Conservation (phyloP, 495 filamentous ascomycete species). For the Oidiodendron maius region DNA sequence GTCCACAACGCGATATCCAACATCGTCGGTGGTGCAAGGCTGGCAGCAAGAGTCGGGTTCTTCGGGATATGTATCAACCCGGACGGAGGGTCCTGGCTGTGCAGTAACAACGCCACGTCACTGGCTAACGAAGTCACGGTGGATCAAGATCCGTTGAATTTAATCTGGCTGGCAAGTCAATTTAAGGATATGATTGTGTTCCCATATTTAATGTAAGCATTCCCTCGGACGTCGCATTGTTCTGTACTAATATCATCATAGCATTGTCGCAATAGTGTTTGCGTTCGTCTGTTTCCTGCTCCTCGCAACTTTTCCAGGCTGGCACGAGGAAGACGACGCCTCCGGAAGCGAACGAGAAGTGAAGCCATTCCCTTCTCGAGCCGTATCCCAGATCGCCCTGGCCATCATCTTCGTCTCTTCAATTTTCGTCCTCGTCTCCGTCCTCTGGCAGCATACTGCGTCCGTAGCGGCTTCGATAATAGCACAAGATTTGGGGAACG, state of each 20-base stretch:
- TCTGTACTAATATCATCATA: conserved; percentile 23
- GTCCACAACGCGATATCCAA: conserved; percentile 69
- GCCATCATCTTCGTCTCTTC: conserved; percentile 75
- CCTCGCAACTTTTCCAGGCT: conserved; percentile 75
- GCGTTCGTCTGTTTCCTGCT: conserved; percentile 71
- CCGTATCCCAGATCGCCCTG: conserved; percentile 68
- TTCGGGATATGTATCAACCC: conserved; percentile 70
- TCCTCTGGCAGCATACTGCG: conserved; percentile 81
- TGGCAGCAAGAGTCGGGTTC: conserved; percentile 68
- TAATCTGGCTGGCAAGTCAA: conserved; percentile 73
- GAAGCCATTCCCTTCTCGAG: conserved; percentile 72
- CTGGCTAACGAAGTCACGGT: conserved; percentile 62
- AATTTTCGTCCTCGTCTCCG: conserved; percentile 72
- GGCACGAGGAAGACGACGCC: conserved; percentile 67
- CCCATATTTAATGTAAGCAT: conserved; percentile 62
- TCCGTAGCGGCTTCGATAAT: conserved; percentile 90
- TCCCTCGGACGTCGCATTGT: background rate
- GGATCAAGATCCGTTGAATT: conserved; percentile 72
- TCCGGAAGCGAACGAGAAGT: conserved; percentile 62
- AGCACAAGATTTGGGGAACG: conserved; percentile 92
- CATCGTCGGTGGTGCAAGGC: conserved; percentile 59
- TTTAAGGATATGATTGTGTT: conserved; percentile 82
- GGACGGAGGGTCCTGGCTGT: conserved; percentile 65
- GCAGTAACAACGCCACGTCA: conserved; percentile 71
- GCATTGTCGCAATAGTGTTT: conserved; percentile 77